phyloP scores from a whole-genome alignment of 495 filamentous ascomycete genomes.

The Podospora pseudopauciseta region DNA sequence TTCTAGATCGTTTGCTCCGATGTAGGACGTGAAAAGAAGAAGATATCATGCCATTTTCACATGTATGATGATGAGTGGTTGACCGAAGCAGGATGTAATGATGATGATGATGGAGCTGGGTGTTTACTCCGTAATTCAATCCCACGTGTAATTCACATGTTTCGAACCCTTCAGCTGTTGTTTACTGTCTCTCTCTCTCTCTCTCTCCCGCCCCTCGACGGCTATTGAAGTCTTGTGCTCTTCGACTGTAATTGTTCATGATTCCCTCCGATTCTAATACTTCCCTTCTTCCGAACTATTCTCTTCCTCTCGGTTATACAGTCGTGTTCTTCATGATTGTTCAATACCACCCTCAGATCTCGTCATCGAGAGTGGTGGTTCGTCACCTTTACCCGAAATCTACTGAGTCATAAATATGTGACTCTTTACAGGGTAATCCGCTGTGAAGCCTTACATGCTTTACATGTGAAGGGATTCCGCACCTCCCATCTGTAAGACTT shows the following conservation, averaged over 20 bases:
- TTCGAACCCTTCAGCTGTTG: too few species aligned
- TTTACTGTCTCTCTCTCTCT: too few species aligned
- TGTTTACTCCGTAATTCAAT: too few species aligned
- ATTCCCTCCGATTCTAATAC: too few species aligned
- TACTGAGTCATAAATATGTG: background rate
- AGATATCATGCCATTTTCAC: background rate
- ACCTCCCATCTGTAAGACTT: too few species aligned
- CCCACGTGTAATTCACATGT: background rate
- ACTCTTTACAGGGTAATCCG: background rate
- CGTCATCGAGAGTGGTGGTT: background rate
- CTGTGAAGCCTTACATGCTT: background rate
- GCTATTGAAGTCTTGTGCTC: background rate
- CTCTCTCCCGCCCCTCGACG: too few species aligned
- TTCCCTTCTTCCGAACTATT: background rate
- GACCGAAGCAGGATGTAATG: too few species aligned
- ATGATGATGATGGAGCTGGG: too few species aligned
- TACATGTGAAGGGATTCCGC: background rate
- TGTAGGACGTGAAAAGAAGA: background rate
- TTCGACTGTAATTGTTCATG: background rate
- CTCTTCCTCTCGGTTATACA: background rate
- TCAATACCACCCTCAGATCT: slow-evolving; percentile 1
- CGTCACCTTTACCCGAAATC: background rate
- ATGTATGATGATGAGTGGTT: background rate
- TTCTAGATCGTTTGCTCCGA: background rate
- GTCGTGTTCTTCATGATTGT: background rate